These are phyloP conservation scores for Arxiozyma slooffiae DNA, from an alignment of 1,139 yeast species.

Conservation along the genomic window DNA sequence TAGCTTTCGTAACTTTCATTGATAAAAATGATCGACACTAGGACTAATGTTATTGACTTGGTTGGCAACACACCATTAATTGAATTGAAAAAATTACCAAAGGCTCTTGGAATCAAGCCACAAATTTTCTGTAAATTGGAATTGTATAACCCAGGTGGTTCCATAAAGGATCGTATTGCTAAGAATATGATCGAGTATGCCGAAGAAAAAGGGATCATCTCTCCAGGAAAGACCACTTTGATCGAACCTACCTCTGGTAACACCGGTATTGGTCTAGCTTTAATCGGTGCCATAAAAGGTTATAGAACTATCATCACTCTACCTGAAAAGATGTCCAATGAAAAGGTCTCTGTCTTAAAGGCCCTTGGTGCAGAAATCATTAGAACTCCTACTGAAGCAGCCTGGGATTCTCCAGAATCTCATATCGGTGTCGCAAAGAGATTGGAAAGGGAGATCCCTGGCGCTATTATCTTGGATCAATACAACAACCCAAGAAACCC, in stretches of 20 bases:
- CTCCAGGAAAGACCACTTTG: conserved; percentile 68
- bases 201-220: conserved; percentile 65
- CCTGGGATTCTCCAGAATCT: conserved; percentile 88
- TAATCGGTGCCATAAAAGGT: conserved; percentile 79
- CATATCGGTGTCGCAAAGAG: conserved; percentile 84
- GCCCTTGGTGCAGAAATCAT: conserved; percentile 88
- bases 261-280: conserved; percentile 82
- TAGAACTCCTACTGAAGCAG: conserved; percentile 88
- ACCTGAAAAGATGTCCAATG: conserved; percentile 90
- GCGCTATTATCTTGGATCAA: conserved; percentile 78
- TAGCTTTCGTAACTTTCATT: not conserved
- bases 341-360: conserved; percentile 77
- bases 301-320: conserved; percentile 80
- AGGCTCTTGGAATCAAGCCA: conserved; percentile 67
- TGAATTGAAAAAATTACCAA: conserved; percentile 65
- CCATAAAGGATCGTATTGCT: conserved; percentile 93
- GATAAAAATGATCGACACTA: conserved; percentile 14
- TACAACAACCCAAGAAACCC: conserved; percentile 75
- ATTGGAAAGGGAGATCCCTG: conserved; percentile 75
- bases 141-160: conserved; percentile 83
- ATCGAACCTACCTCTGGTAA: conserved; percentile 88
- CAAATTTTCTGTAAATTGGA: conserved; percentile 83
- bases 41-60: conserved; percentile 28
- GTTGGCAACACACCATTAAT: conserved; percentile 80
- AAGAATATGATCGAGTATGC: conserved; percentile 79